These are phyloP conservation scores for Xylariomycetidae sp. DNA, from an alignment of 2,329 filamentous ascomycete species.

Conservation along the genomic window DNA sequence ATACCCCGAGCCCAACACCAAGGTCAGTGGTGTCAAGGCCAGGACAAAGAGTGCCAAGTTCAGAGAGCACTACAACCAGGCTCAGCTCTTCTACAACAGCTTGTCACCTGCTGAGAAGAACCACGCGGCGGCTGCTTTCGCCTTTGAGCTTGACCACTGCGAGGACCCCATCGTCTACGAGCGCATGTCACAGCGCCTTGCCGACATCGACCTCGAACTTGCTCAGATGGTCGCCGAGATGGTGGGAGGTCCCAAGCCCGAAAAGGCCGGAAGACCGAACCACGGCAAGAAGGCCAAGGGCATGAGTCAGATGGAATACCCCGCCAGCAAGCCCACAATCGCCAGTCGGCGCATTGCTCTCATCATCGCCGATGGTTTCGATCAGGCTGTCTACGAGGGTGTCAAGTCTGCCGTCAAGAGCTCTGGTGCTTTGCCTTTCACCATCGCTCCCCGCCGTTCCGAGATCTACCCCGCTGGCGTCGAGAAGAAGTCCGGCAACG, in stretches of 20 bases:
- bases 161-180: conserved; percentile 73
- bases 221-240: conserved; percentile 63
- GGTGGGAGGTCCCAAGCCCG: conserved; percentile 58
- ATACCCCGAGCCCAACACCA: conserved; percentile 62
- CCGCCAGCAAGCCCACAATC: conserved; percentile 58
- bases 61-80: conserved; percentile 69
- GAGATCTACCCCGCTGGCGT: conserved; percentile 58
- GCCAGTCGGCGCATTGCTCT: conserved; percentile 67
- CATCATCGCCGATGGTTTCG: conserved; percentile 72
- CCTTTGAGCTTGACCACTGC: conserved; percentile 74
- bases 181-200: conserved; percentile 59
- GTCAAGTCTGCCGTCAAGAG: conserved; percentile 58
- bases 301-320: conserved; percentile 64
- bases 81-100: conserved; percentile 79
- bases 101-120: conserved; percentile 59
- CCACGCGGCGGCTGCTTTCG: conserved; percentile 55
- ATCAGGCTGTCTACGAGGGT: conserved; percentile 57
- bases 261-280: conserved; percentile 48
- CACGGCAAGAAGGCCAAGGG: conserved; percentile 61
- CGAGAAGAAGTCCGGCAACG: conserved; percentile 43
- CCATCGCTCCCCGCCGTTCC: conserved; percentile 64
- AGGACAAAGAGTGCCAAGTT: conserved; percentile 68
- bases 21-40: conserved; percentile 63
- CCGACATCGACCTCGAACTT: conserved; percentile 66
- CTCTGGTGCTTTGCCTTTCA: conserved; percentile 60